Evolutionary conservation across 305 asterid genomes (phyloP).

Genomic region (Euphrasia arctica): DNA sequence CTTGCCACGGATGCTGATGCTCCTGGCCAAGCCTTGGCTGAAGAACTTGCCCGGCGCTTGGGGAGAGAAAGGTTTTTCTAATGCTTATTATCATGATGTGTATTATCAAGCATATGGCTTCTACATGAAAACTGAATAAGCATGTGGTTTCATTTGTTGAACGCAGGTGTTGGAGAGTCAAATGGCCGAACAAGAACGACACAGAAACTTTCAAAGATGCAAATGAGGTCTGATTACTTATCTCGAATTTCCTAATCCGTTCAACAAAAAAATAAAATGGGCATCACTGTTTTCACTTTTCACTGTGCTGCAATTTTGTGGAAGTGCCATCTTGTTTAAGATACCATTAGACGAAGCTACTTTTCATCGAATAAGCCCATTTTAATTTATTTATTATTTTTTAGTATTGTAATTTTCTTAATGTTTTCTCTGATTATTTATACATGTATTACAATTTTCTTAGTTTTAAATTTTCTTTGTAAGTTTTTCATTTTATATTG

Average conservation of each 20-base stretch:
- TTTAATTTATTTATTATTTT: not conserved
- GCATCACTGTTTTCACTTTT: not conserved
- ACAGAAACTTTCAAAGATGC: constrained; percentile 77
- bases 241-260: constrained; percentile 11
- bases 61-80: constrained; percentile 78
- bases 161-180: constrained; percentile 95
- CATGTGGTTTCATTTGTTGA: constrained; percentile 28
- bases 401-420: not conserved
- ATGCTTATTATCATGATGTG: constrained; percentile 15
- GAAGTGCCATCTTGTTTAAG: constrained; percentile 4
- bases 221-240: constrained; percentile 65
- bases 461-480: no score
- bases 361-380: not conserved
- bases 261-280: not conserved
- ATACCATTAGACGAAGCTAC: not conserved
- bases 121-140: constrained; percentile 10
- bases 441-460: no score
- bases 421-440: no score
- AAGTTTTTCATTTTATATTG: not conserved
- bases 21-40: constrained; percentile 96
- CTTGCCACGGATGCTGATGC: constrained; percentile 92
- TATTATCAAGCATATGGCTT: constrained; percentile 17
- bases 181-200: constrained; percentile 81
- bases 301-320: constrained; percentile 16
- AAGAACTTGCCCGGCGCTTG: constrained; percentile 96